Evolutionary conservation across 139 green algal genomes (phyloP).

Genomic region (Pycnococcus provasolii): DNA sequence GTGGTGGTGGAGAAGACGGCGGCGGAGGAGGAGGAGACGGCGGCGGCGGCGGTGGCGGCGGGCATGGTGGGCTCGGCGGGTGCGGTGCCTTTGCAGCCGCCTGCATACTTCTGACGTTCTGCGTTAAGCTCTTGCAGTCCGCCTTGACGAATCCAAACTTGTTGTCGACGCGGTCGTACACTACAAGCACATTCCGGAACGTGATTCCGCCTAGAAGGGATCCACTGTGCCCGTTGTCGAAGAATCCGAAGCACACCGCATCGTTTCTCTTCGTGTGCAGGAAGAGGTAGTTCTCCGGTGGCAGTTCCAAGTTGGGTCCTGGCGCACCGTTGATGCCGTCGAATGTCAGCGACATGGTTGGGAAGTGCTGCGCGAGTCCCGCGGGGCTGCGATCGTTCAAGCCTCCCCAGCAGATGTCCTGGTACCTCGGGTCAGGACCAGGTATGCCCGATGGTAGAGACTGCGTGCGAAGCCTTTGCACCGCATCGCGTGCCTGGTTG

Average conservation of each 20-base stretch:
- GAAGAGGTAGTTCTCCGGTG: slow-evolving; percentile 82
- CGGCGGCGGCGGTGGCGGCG: too few relatives aligned
- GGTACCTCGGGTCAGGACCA: slow-evolving; percentile 51
- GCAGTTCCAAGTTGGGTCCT: slow-evolving; percentile 36
- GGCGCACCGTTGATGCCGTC: slow-evolving; percentile 11
- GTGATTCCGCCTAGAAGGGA: slow-evolving; percentile 75
- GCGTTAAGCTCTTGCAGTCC: too few relatives aligned
- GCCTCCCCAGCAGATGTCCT: slow-evolving; percentile 71
- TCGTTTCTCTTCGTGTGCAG: slow-evolving; percentile 41
- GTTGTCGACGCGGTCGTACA: neutral
- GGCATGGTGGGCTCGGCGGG: too few relatives aligned
- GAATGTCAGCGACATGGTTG: slow-evolving; percentile 51
- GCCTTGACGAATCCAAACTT: too few relatives aligned
- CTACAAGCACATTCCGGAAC: slow-evolving; percentile 62
- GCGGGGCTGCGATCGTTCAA: slow-evolving; percentile 28
- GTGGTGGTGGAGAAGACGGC: too few relatives aligned
- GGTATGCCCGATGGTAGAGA: neutral
- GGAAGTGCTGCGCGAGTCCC: slow-evolving; percentile 50
- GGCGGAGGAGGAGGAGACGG: too few relatives aligned
- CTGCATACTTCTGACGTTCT: too few relatives aligned
- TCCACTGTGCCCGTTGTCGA: slow-evolving; percentile 67
- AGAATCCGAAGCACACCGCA: slow-evolving; percentile 81
- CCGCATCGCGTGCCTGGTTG: slow-evolving; percentile 33
- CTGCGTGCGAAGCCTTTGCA: slow-evolving; percentile 19
- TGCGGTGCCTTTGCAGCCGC: too few relatives aligned